These are phyloP conservation scores for Naganishia liquefaciens DNA, from an alignment of 1,284 basidiomycete species.

Conservation along the genomic window DNA sequence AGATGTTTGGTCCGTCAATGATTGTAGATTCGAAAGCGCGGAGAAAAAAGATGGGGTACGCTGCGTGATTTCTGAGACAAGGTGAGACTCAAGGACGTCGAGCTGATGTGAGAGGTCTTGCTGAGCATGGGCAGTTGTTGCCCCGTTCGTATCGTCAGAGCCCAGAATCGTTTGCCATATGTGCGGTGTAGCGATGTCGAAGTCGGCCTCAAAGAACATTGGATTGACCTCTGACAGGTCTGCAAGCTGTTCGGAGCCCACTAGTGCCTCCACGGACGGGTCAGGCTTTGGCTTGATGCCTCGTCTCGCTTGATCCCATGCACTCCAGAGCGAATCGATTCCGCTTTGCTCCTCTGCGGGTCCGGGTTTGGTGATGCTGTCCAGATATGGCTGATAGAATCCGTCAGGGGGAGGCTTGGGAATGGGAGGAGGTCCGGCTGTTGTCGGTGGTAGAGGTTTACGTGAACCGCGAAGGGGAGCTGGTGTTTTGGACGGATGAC, in stretches of 20 bases:
- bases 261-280: not conserved
- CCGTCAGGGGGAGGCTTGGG: slow-evolving; percentile 59
- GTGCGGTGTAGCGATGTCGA: slow-evolving; percentile 80
- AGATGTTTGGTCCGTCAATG: slow-evolving; percentile 83
- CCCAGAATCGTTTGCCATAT: slow-evolving; percentile 75
- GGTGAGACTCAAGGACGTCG: slow-evolving; percentile 91
- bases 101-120: slow-evolving; percentile 70
- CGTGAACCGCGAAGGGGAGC: slow-evolving; percentile 81
- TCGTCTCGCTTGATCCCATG: slow-evolving; percentile 20
- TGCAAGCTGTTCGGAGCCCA: not conserved
- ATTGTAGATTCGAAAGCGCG: slow-evolving; percentile 88
- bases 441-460: slow-evolving; percentile 66
- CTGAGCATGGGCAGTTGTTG: slow-evolving; percentile 32
- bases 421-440: slow-evolving; percentile 64
- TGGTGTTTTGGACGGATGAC: slow-evolving; percentile 78
- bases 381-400: slow-evolving; percentile 32
- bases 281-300: not conserved
- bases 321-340: slow-evolving; percentile 18
- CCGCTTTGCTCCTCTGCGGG: not conserved
- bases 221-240: slow-evolving; percentile 75
- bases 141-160: slow-evolving; percentile 33
- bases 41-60: slow-evolving; percentile 94
- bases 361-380: slow-evolving; percentile 7
- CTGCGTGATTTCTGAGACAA: slow-evolving; percentile 86
- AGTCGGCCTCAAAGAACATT: slow-evolving; percentile 74